Evolutionary conservation across 176 grass and related monocot species (phyloP), one percentile per base, ranked within the genome.

Genomic region (Cymbopogon citratus): DNA sequence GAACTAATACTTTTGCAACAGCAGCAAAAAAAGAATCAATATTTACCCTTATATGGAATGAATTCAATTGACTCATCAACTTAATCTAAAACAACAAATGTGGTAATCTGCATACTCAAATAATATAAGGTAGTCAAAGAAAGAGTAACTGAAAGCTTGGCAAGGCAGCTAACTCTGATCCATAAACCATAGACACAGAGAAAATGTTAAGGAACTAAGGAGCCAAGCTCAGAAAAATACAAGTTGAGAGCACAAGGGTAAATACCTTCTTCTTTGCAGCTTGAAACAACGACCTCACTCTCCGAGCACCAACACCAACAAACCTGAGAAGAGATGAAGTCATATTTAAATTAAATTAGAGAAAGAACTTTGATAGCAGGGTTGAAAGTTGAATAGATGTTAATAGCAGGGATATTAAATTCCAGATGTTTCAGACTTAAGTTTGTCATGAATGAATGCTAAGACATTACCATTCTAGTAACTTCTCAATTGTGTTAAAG

Each of bases 291-390:
- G 97, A 95, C 38, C 97, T 96, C 19, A 99, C 93, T 74, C 97
- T 90, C 66, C 91, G 89, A 72, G 97, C 97, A 83, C 97, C 97
- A 81, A 99, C 97, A 77, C 97, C 97, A 77, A 99, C 97, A 94
- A 99, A 99, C 97, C 97, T 99, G 73, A 46, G 51, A 93, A 51
- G 29, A 88, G 16, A 81, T 16, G 59, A 54, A 25, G 65, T 83
- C 74, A 12, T 63, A 23, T 24, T 83, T 79, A 87, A 75, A 74
- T 19, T n/a, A n/a, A n/a, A n/a, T n/a, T n/a, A n/a, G n/a, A 79
- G 59, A 68, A 35, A 35, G 74, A 73, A 82, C 14, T 25, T 36
- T 74, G 68, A 75, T 69, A 63, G 29, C 36, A 33, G 31, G 14
- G 25, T 15, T 63, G 6, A 52, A 52, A n/a, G n/a, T n/a, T 28